These are phyloP conservation scores for Boletus mariae DNA, from an alignment of 1,284 basidiomycete genomes.

Conservation along the genomic window DNA sequence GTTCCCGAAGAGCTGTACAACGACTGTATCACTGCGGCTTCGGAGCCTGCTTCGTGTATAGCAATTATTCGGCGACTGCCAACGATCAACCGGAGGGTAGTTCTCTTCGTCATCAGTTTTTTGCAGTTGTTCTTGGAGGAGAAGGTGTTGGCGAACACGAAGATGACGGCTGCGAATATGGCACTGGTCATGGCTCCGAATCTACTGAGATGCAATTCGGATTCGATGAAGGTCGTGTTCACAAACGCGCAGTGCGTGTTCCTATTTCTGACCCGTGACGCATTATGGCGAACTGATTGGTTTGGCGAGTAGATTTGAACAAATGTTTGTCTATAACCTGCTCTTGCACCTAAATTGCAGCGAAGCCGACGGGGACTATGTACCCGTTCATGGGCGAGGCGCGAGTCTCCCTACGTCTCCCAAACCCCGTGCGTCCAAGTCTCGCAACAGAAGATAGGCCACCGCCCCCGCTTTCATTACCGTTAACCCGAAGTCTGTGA, in stretches of 20 bases:
- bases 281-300: slow-evolving; percentile 1
- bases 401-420: slow-evolving; percentile 39
- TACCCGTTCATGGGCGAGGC: slow-evolving; percentile 73
- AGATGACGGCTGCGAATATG: slow-evolving; percentile 82
- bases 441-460: slow-evolving; percentile 31
- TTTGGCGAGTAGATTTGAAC: slow-evolving; percentile 61
- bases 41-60: slow-evolving; percentile 66
- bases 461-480: neutral
- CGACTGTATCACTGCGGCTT: slow-evolving; percentile 72
- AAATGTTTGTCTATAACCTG: slow-evolving; percentile 82
- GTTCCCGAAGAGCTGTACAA: slow-evolving; percentile 86
- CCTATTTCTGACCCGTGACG: slow-evolving; percentile 2
- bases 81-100: slow-evolving; percentile 77
- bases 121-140: slow-evolving; percentile 83
- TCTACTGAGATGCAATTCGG: slow-evolving; percentile 76
- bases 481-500: neutral
- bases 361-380: slow-evolving; percentile 70
- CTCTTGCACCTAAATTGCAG: slow-evolving; percentile 74
- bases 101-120: slow-evolving; percentile 86
- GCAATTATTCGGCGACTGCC: slow-evolving; percentile 75
- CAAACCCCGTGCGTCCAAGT: slow-evolving; percentile 32
- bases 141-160: slow-evolving; percentile 66
- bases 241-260: slow-evolving; percentile 78
- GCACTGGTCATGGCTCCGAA: slow-evolving; percentile 88
- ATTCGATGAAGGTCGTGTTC: slow-evolving; percentile 81